A percentile compares a stretch with the other conserved stretches of the same genome.
Evolutionary conservation across 1,284 basidiomycete genomes (phyloP).

Genomic region (Pseudozyma hubeiensis): DNA sequence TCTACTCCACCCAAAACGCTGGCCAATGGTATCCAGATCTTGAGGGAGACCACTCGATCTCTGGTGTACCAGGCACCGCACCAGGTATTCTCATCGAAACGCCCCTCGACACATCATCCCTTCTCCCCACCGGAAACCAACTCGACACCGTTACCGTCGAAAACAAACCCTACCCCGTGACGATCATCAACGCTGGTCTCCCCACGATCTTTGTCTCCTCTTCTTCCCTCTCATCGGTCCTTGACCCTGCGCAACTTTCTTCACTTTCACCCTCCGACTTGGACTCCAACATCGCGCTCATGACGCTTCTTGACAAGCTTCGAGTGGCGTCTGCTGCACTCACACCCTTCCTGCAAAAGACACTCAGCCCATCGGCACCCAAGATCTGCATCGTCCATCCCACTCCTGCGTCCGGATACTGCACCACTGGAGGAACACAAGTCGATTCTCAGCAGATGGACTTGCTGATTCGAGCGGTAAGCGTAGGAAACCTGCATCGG

Average conservation of each 20-base stretch:
- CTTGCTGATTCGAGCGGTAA: constrained; percentile 57
- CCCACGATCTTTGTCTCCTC: constrained; percentile 63
- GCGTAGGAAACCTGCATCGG: constrained; percentile 62
- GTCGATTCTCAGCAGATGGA: constrained; percentile 46
- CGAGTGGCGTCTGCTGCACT: constrained; percentile 42
- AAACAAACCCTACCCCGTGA: constrained; percentile 28
- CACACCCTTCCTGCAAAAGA: constrained; percentile 28
- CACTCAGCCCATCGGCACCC: constrained; percentile 56
- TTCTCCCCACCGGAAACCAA: constrained; percentile 55
- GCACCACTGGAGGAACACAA: constrained; percentile 43
- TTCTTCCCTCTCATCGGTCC: constrained; percentile 21
- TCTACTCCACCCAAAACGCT: neutral
- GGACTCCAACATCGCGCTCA: constrained; percentile 48
- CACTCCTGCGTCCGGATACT: constrained; percentile 31
- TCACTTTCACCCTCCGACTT: constrained; percentile 34
- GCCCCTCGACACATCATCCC: constrained; percentile 36
- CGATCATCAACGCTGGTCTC: constrained; percentile 62
- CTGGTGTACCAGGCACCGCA: constrained; percentile 63
- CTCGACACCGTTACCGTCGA: constrained; percentile 37
- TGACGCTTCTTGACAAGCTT: constrained; percentile 49
- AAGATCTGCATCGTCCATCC: constrained; percentile 66
- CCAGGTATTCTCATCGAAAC: constrained; percentile 59
- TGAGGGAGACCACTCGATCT: constrained; percentile 52
- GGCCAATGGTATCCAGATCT: constrained; percentile 38
- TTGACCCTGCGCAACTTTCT: constrained; percentile 19